Conservation (phyloP, 495 filamentous ascomycete genomes). For the Xylaria intraflava region DNA sequence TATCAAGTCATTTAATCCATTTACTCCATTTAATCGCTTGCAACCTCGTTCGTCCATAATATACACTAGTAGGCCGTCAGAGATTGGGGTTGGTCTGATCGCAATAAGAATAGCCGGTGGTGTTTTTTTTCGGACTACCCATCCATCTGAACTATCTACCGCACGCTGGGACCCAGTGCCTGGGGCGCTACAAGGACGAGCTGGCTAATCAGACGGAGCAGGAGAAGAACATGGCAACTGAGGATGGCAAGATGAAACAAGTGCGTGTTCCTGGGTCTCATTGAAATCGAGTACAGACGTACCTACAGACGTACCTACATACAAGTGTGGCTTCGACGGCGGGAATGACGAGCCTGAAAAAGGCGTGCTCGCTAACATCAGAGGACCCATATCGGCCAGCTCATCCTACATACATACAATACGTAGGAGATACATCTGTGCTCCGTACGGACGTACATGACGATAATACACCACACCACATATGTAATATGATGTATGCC, state of each 20-base stretch:
- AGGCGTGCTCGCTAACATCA: conserved; percentile 4
- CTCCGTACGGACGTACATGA: not conserved
- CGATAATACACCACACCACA: conserved; percentile 4
- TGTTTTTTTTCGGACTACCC: too few species aligned
- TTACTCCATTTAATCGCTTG: too few species aligned
- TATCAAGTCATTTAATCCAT: not conserved
- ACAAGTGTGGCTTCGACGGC: conserved; percentile 8
- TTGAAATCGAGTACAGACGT: conserved; percentile 3
- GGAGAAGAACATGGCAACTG: conserved; percentile 6
- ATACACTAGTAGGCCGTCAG: not conserved
- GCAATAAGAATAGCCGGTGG: too few species aligned
- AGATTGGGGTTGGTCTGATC: not conserved
- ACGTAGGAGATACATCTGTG: not conserved
- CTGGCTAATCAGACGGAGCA: not conserved
- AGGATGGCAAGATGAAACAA: conserved; percentile 12
- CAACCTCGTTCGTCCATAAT: too few species aligned
- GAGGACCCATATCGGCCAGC: conserved; percentile 13
- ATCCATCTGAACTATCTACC: too few species aligned
- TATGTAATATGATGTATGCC: conserved; percentile 1
- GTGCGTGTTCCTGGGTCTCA: conserved; percentile 9
- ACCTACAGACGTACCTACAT: too few species aligned
- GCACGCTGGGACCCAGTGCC: too few species aligned
- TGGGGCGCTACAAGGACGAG: too few species aligned
- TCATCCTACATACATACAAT: conserved; percentile 9
- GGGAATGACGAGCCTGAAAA: conserved; percentile 13